Base-by-base conservation (phyloP, 169 alveolate genomes). In the Eimeria falciformis region DNA sequence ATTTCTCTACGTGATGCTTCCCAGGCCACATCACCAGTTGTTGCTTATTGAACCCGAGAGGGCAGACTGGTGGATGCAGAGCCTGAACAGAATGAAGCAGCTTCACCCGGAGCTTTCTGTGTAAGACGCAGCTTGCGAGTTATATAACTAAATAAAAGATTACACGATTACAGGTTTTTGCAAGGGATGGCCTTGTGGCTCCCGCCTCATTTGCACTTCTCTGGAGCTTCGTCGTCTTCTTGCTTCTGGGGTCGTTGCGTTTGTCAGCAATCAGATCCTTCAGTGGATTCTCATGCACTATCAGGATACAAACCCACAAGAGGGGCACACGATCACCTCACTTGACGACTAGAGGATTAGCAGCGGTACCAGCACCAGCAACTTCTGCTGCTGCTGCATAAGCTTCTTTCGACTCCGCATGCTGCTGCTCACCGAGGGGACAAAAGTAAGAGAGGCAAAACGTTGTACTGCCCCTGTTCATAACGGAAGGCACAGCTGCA, bases 11-110 rank as follows among this genome's bases (percentile, higher is more conserved):
- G 40, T 33, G 40, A 0, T 33, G 40, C 40, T 33, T 33, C 40
- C 40, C 40, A 33, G 40, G 40, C 40, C 40, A 33, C 40, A 33
- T 33, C 88, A 79, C 53, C 50, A 27, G 62, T 25, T 79, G 88
- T 25, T 29, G 55, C 88, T 79, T 12, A 71, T 79, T 47, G 73
- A 79, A 50, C 88, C 58, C 11, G 25, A 47, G 27, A 37, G 47
- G 43, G 88, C 88, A n/a, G 88, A 79, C 56, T 79, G 88, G 88
- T 79, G 88, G 88, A 53, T 79, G 7, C 88, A 79, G 73, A 79
- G 88, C 73, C 46, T 79, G 25, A 79, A 79, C 73, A 46, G 73
- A 27, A 79, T 79, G 88, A 47, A 50, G 68, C 56, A 37, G 27
- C 47, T 79, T 14, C 88, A 79, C 33, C 88, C 88, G 23, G 88